Percentiles rank a stretch among this genome's conserved stretches.
These are phyloP conservation scores for Annulohypoxylon stygium DNA, from an alignment of 495 filamentous ascomycete species.

Conservation along the genomic window DNA sequence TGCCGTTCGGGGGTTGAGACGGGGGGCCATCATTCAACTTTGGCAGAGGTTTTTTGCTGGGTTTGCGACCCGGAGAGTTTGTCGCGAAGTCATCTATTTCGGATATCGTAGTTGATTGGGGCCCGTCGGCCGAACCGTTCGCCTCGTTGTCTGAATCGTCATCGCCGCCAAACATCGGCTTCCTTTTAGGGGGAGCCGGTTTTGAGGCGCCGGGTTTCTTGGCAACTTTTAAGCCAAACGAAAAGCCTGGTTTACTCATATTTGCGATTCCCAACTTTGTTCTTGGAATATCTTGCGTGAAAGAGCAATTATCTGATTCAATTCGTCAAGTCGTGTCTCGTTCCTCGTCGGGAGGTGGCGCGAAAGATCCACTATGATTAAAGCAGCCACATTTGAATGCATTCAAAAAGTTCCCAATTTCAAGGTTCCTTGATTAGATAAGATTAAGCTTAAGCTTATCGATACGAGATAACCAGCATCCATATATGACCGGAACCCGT, in stretches of 20 bases:
- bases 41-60: constrained; percentile 41
- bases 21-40: constrained; percentile 45
- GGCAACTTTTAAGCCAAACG: constrained; percentile 55
- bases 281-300: neutral
- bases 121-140: constrained; percentile 34
- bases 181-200: constrained; percentile 60
- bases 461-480: neutral
- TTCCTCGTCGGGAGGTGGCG: constrained; percentile 15
- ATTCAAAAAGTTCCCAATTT: neutral
- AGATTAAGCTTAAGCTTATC: constrained; percentile 38
- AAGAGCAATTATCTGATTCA: neutral
- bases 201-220: constrained; percentile 50
- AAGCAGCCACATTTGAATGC: neutral
- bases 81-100: constrained; percentile 53
- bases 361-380: constrained; percentile 16
- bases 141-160: constrained; percentile 63
- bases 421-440: constrained; percentile 35
- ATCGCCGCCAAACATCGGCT: constrained; percentile 65
- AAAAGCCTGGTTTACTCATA: constrained; percentile 54
- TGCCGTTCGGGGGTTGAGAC: constrained; percentile 48
- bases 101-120: constrained; percentile 48
- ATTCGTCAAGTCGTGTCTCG: constrained; percentile 14
- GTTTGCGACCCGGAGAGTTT: constrained; percentile 13
- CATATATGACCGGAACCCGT: too few species aligned
- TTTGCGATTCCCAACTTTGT: neutral